Conservation (phyloP, 768 basidiomycete genomes). For the Termitomyces sp. region DNA sequence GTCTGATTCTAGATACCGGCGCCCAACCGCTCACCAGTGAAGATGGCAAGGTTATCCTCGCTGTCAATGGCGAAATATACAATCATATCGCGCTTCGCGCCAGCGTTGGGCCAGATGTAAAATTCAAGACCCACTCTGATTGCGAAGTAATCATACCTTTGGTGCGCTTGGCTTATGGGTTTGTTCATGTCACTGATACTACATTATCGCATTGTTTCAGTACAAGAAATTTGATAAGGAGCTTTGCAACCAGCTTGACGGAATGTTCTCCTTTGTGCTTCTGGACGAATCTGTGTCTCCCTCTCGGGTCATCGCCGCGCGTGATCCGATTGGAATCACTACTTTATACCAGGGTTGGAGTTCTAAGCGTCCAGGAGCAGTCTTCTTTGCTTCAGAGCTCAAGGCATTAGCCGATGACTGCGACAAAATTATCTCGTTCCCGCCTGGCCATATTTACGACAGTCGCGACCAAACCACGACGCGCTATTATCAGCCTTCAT, state of each 20-base stretch:
- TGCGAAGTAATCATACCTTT: constrained; percentile 96
- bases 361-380: constrained; percentile 72
- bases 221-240: constrained; percentile 78
- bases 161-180: constrained; percentile 37
- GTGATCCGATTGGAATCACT: constrained; percentile 96
- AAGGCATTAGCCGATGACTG: constrained; percentile 90
- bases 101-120: constrained; percentile 52
- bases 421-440: constrained; percentile 92
- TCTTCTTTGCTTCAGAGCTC: constrained; percentile 95
- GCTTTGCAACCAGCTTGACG: constrained; percentile 80
- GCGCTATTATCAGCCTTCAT: constrained; percentile 83
- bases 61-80: constrained; percentile 99
- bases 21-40: constrained; percentile 91
- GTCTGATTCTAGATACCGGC: constrained; percentile 66
- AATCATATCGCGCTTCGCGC: constrained; percentile 85
- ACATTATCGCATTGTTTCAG: constrained; percentile 31
- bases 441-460: constrained; percentile 96
- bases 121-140: constrained; percentile 96
- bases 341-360: constrained; percentile 98
- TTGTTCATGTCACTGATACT: neutral
- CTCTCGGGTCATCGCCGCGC: constrained; percentile 87
- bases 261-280: constrained; percentile 98
- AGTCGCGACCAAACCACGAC: constrained; percentile 71
- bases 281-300: constrained; percentile 91
- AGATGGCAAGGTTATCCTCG: constrained; percentile 76